Conservation (phyloP, 192 early-diverging fungal genomes). For the Entomortierella chlamydospora region DNA sequence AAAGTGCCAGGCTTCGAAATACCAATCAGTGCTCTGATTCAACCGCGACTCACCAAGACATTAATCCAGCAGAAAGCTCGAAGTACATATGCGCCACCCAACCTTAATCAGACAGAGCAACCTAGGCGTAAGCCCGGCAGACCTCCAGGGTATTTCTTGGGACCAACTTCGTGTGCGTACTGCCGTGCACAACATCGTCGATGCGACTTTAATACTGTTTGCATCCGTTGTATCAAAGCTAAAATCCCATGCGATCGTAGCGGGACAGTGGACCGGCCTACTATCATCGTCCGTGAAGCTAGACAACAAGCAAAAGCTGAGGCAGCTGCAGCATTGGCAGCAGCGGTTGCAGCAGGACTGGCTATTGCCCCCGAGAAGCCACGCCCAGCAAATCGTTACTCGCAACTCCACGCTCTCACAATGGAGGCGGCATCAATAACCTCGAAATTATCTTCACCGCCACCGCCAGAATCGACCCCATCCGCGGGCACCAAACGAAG, state of each 20-base stretch:
- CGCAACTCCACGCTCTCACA: conserved; percentile 1
- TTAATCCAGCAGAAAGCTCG: conserved; percentile 35
- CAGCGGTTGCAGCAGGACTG: conserved; percentile 30
- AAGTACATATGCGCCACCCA: conserved; percentile 25
- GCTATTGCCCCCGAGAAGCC: conserved; percentile 4
- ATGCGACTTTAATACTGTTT: conserved; percentile 46
- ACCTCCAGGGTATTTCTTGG: conserved; percentile 48
- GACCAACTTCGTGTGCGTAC: conserved; percentile 45
- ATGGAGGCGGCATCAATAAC: conserved; percentile 5
- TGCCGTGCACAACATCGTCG: conserved; percentile 45
- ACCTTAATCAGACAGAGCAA: not conserved
- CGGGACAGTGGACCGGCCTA: conserved; percentile 49
- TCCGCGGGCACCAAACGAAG: conserved; percentile 14
- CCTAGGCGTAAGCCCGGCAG: conserved; percentile 34
- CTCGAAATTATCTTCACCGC: not conserved
- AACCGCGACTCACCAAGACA: conserved; percentile 22
- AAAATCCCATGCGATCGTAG: conserved; percentile 50
- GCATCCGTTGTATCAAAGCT: conserved; percentile 42
- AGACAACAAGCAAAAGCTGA: conserved; percentile 33
- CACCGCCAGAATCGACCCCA: not conserved
- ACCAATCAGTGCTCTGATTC: conserved; percentile 8
- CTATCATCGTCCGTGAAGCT: conserved; percentile 44
- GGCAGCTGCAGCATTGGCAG: conserved; percentile 22
- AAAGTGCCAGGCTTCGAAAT: conserved; percentile 10
- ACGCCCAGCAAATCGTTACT: not conserved